A percentile compares a stretch with the other conserved stretches of the same genome.
Evolutionary conservation across 495 filamentous ascomycete species (phyloP).

Genomic region (Opeltia flavorubescens): DNA sequence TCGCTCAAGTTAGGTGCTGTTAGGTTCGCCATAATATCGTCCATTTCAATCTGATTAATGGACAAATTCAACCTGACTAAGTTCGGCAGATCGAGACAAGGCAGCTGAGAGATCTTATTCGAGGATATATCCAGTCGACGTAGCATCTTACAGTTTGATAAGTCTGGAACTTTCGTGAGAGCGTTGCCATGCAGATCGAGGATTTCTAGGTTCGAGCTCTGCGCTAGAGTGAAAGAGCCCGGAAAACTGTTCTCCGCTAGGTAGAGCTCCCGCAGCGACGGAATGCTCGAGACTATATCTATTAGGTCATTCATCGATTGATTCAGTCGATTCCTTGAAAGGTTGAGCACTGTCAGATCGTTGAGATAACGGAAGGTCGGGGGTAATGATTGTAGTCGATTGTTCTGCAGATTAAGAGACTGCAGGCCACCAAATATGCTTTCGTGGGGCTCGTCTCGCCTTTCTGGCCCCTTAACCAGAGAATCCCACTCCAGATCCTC

Average conservation of each 20-base stretch:
- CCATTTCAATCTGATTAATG: slow-evolving; percentile 49
- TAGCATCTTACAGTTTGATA: slow-evolving; percentile 36
- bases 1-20: slow-evolving; percentile 56
- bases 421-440: slow-evolving; percentile 77
- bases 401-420: slow-evolving; percentile 73
- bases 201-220: slow-evolving; percentile 54
- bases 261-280: slow-evolving; percentile 60
- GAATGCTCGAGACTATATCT: slow-evolving; percentile 56
- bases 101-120: slow-evolving; percentile 55
- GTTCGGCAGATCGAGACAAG: slow-evolving; percentile 48
- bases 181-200: slow-evolving; percentile 73
- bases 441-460: slow-evolving; percentile 48
- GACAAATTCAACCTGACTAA: slow-evolving; percentile 63
- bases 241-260: slow-evolving; percentile 63
- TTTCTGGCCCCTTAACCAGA: slow-evolving; percentile 41
- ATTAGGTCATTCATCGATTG: slow-evolving; percentile 40
- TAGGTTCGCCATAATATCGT: slow-evolving; percentile 51
- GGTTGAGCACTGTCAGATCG: slow-evolving; percentile 62
- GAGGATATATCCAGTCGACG: slow-evolving; percentile 66
- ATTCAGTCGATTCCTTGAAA: slow-evolving; percentile 69
- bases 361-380: slow-evolving; percentile 59
- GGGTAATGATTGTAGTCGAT: slow-evolving; percentile 57
- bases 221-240: slow-evolving; percentile 48
- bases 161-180: slow-evolving; percentile 59
- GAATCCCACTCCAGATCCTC: slow-evolving; percentile 54